Base-by-base conservation (phyloP, 768 basidiomycete species). In the Pulveroboletus ravenelii region DNA sequence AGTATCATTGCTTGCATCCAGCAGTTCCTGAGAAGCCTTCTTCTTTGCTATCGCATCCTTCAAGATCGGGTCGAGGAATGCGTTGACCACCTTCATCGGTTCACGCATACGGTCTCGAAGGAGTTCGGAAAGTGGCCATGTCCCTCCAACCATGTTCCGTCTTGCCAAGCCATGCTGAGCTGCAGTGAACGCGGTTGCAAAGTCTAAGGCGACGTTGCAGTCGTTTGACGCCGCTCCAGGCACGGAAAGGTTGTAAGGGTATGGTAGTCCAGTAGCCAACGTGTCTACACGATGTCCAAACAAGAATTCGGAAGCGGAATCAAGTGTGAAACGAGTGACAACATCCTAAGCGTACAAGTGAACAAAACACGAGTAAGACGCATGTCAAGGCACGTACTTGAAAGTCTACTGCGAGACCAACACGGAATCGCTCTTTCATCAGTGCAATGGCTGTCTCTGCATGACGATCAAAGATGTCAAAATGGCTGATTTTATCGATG, bases 381-480 rank as follows among this genome's bases (percentile, higher is more conserved):
- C 12, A 15, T 6, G 5, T 3, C 1, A 32, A 25, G 2, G 7
- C 17, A 32, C 65, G 3, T 42, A 79, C 82, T 69, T 84, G 84
- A 51, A 85, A 77, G 54, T 86, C 81, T 13, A 86, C 64, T 0
- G 83, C 69, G 32, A 76, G 68, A 2, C 79, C 81, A 18, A 69
- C 64, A 5, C 58, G 48, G 27, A 80, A 70, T 8, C 81, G 72
- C 3, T 60, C 61, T 41, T 74, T 75, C 41, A 79, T 71, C 41
- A 73, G 63, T 5, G 61, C 54, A 6, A 86, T 64, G 6, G 76
- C 72, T n/a, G 74, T 65, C 38, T 75, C 72, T 5, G 77, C 72
- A 41, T 82, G 80, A 12, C 74, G 69, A 45, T 78, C 78, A 55
- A 84, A 85, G 29, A 78, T 79, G 23, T 84, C 78, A 47, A 84